phyloP scores from a whole-genome alignment of 2,329 filamentous ascomycete genomes.

The Cladobotryum mycophilum region DNA sequence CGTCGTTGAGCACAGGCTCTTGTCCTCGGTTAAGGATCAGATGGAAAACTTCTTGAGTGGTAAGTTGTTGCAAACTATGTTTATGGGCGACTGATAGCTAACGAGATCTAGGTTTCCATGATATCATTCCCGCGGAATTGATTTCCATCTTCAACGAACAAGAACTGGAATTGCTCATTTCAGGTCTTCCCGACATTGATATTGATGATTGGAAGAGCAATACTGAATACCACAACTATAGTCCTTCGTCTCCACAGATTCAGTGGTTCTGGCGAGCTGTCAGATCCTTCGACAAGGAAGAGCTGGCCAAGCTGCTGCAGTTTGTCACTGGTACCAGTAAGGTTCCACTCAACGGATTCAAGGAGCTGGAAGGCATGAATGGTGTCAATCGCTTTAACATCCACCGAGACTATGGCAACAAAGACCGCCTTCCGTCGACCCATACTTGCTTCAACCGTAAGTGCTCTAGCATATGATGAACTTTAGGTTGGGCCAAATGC shows the following conservation, averaged over 20 bases:
- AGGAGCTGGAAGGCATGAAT: constrained; percentile 99
- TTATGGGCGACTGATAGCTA: not conserved
- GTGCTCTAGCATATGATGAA: constrained; percentile 31
- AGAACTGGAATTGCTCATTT: constrained; percentile 92
- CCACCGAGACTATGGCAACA: constrained; percentile 94
- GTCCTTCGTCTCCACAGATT: constrained; percentile 86
- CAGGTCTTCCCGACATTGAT: constrained; percentile 93
- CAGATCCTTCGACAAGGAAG: constrained; percentile 96
- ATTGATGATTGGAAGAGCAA: constrained; percentile 99
- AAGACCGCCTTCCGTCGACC: constrained; percentile 88
- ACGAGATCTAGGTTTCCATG: constrained; percentile 69
- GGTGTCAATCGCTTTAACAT: constrained; percentile 98
- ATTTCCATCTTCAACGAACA: constrained; percentile 99
- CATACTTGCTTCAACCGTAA: constrained; percentile 99
- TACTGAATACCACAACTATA: constrained; percentile 98
- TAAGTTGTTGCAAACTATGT: constrained; percentile 29
- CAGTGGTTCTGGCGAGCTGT: constrained; percentile 99
- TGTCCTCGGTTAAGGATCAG: constrained; percentile 88
- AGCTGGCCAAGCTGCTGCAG: constrained; percentile 91
- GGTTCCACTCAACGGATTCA: constrained; percentile 96
- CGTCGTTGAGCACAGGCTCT: constrained; percentile 88
- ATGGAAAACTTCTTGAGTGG: constrained; percentile 87
- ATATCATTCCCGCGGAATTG: constrained; percentile 90
- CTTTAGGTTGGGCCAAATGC: constrained; percentile 17
- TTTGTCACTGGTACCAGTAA: constrained; percentile 98